These are phyloP conservation scores for Mortierella sp. DNA, from an alignment of 371 early-diverging fungal genomes.

Conservation along the genomic window DNA sequence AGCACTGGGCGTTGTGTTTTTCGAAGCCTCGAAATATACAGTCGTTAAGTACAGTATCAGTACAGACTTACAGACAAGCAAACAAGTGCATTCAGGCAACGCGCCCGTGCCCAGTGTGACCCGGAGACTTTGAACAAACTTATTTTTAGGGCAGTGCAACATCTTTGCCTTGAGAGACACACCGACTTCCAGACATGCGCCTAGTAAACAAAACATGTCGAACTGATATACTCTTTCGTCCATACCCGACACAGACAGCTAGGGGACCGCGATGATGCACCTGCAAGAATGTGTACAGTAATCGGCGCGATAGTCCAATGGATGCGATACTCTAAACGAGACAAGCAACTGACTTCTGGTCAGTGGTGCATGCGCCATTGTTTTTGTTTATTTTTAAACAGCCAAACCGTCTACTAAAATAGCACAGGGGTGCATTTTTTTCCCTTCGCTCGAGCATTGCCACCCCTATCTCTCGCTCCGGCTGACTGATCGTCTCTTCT, in stretches of 20 bases:
- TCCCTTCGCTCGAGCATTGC: constrained; percentile 18
- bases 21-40: no score
- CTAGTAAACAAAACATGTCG: neutral
- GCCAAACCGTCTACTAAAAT: constrained; percentile 1
- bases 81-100: neutral
- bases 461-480: constrained; percentile 37
- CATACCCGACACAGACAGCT: neutral
- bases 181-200: neutral
- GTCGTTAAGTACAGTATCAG: no score
- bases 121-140: constrained; percentile 4
- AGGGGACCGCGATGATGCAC: no score
- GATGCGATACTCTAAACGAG: no score
- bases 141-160: constrained; percentile 40
- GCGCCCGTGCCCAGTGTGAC: constrained; percentile 1
- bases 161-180: neutral
- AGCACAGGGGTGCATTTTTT: neutral
- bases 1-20: no score
- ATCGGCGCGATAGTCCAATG: no score
- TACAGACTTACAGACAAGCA: no score
- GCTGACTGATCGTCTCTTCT: constrained; percentile 15
- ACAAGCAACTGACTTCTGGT: neutral
- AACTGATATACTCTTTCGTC: neutral
- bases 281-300: no score
- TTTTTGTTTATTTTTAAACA: neutral
- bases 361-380: neutral